A percentile compares a stretch with the other conserved stretches of the same genome.
Conservation (phyloP, 2,329 filamentous ascomycete genomes). For the Fusarium verrucosum region DNA sequence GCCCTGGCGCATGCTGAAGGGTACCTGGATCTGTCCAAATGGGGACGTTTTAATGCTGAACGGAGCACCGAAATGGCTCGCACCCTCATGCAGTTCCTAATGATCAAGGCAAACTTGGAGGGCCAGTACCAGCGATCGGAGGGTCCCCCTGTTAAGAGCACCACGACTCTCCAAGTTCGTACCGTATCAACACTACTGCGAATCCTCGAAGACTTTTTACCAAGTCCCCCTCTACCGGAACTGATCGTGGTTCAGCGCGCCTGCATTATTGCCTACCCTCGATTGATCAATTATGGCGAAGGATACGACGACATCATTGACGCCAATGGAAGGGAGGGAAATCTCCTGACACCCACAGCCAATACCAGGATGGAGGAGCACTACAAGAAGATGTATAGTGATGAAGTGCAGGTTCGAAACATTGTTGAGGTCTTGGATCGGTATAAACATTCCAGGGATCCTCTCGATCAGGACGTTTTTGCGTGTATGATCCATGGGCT, state of each 20-base stretch:
- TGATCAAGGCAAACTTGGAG: slow-evolving; percentile 86
- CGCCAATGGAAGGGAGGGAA: slow-evolving; percentile 81
- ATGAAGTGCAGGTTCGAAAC: slow-evolving; percentile 84
- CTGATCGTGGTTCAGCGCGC: slow-evolving; percentile 83
- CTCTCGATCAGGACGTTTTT: slow-evolving; percentile 91
- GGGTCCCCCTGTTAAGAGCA: slow-evolving; percentile 64
- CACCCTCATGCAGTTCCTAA: slow-evolving; percentile 80
- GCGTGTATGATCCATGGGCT: slow-evolving; percentile 98
- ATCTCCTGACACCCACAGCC: slow-evolving; percentile 79
- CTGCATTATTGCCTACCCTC: slow-evolving; percentile 91
- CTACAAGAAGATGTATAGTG: slow-evolving; percentile 97
- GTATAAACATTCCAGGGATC: slow-evolving; percentile 87
- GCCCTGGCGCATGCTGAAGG: slow-evolving; percentile 84
- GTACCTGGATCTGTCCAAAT: slow-evolving; percentile 81
- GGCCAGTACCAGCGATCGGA: slow-evolving; percentile 78
- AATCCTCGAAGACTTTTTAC: slow-evolving; percentile 77
- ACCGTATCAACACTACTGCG: slow-evolving; percentile 84
- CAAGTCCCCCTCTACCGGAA: slow-evolving; percentile 68
- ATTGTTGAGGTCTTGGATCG: slow-evolving; percentile 85
- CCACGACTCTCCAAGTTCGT: slow-evolving; percentile 81
- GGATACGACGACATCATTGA: slow-evolving; percentile 93
- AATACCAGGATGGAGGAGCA: slow-evolving; percentile 96
- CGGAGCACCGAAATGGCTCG: slow-evolving; percentile 73
- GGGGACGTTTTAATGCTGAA: slow-evolving; percentile 77
- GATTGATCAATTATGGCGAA: slow-evolving; percentile 95